Conservation (phyloP, 164 flowering plant species). For the Hamamelis virginiana region DNA sequence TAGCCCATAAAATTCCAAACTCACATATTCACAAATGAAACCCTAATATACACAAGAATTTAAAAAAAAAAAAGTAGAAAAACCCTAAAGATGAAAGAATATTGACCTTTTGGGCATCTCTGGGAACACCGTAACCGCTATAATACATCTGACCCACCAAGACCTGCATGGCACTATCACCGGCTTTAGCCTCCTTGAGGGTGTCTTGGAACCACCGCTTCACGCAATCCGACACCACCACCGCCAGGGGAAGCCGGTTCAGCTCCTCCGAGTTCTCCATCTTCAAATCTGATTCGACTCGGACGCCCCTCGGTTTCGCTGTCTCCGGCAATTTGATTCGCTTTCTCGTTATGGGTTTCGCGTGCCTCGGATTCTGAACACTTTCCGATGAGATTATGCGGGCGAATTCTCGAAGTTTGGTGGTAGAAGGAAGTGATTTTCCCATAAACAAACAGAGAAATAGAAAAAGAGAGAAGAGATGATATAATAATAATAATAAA, state of each 20-base stretch:
- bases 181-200: constrained; percentile 83
- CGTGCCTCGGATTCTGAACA: constrained; percentile 11
- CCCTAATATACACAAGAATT: background rate
- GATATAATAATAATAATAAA: too few species aligned
- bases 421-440: constrained; percentile 24
- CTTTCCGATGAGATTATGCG: constrained; percentile 18
- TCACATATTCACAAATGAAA: background rate
- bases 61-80: background rate
- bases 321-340: constrained; percentile 9
- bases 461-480: background rate
- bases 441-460: constrained; percentile 22
- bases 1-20: too few species aligned
- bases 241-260: constrained; percentile 50
- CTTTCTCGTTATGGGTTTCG: constrained; percentile 15
- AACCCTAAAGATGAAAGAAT: background rate
- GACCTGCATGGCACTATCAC: constrained; percentile 78
- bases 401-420: constrained; percentile 22
- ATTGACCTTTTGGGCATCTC: constrained; percentile 62
- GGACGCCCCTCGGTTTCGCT: constrained; percentile 1
- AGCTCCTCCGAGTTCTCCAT: constrained; percentile 19
- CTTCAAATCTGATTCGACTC: constrained; percentile 9
- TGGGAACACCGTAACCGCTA: constrained; percentile 81
- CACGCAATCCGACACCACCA: constrained; percentile 73
- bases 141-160: constrained; percentile 92
- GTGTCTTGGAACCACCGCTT: constrained; percentile 86